Conservation (phyloP, 202 grass and related monocot species). For the Setaria viridis region DNA sequence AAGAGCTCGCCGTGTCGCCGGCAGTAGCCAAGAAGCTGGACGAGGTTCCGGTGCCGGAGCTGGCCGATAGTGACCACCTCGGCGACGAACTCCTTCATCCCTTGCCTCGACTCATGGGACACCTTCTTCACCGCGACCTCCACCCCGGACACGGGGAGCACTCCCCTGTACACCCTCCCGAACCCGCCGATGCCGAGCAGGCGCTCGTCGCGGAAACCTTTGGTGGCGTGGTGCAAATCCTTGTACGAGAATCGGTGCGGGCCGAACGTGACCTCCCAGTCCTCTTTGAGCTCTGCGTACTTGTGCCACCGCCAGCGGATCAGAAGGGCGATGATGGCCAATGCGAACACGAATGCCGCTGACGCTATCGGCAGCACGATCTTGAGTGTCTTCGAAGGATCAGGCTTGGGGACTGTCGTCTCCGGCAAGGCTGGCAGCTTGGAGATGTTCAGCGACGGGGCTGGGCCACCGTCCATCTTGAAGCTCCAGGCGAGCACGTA, state of each 20-base stretch:
- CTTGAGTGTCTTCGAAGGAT: slow-evolving; percentile 27
- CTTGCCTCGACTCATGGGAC: slow-evolving; percentile 71
- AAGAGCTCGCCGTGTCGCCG: slow-evolving; percentile 70
- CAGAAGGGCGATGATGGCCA: slow-evolving; percentile 1
- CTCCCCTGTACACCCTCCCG: slow-evolving; percentile 78
- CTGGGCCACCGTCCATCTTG: slow-evolving; percentile 52
- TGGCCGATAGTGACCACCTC: slow-evolving; percentile 72
- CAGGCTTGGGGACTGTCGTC: slow-evolving; percentile 15
- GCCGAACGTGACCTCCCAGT: slow-evolving; percentile 60
- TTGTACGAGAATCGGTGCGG: slow-evolving; percentile 67
- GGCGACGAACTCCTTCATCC: slow-evolving; percentile 68
- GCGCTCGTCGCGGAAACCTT: slow-evolving; percentile 62
- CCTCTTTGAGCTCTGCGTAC: slow-evolving; percentile 67
- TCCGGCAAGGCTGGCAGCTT: slow-evolving; percentile 64
- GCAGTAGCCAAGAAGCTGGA: slow-evolving; percentile 76
- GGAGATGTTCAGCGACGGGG: slow-evolving; percentile 52
- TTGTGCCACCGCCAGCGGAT: slow-evolving; percentile 37
- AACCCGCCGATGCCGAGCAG: slow-evolving; percentile 73
- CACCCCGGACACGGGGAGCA: slow-evolving; percentile 42
- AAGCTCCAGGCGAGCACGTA: slow-evolving; percentile 88
- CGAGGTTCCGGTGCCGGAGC: slow-evolving; percentile 76
- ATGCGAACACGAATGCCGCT: slow-evolving; percentile 25
- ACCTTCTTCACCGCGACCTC: slow-evolving; percentile 81
- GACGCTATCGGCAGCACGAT: slow-evolving; percentile 38
- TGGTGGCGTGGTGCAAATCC: slow-evolving; percentile 63